Percentiles rank a stretch among this genome's conserved stretches.
These are phyloP conservation scores for Berkeleyomyces rouxiae DNA, from an alignment of 2,329 filamentous ascomycete genomes.

Conservation along the genomic window DNA sequence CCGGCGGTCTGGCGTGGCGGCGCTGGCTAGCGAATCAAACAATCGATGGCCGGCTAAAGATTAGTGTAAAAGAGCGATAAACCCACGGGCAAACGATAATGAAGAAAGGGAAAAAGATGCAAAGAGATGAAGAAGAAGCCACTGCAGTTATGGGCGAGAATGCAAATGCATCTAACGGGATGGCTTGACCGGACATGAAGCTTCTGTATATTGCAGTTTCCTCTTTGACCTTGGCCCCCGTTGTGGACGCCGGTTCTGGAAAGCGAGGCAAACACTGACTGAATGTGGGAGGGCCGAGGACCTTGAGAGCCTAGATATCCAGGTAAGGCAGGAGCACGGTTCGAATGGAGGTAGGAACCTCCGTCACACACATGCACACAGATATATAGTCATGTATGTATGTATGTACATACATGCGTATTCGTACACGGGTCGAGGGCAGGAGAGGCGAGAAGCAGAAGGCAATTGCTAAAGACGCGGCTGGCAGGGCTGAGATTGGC, in stretches of 20 bases:
- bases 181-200: neutral
- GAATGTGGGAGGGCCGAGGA: neutral
- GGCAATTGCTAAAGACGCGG: no score
- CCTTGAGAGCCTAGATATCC: neutral
- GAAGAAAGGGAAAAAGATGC: neutral
- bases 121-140: neutral
- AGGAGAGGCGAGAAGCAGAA: no score
- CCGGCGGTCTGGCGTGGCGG: no score
- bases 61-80: no score
- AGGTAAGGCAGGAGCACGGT: neutral
- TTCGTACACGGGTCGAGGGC: no score
- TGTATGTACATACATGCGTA: no score
- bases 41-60: no score
- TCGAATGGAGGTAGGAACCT: neutral
- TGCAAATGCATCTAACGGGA: constrained; percentile 1
- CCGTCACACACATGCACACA: neutral
- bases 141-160: no score
- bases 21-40: no score
- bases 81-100: neutral
- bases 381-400: neutral
- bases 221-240: neutral
- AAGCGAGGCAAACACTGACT: neutral
- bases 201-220: constrained; percentile 3
- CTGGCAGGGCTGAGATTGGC: no score
- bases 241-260: neutral